Percentiles rank a stretch among this genome's conserved stretches.
Conservation (phyloP, 805 yeast species). For the Ogataea thermomethanolica region DNA sequence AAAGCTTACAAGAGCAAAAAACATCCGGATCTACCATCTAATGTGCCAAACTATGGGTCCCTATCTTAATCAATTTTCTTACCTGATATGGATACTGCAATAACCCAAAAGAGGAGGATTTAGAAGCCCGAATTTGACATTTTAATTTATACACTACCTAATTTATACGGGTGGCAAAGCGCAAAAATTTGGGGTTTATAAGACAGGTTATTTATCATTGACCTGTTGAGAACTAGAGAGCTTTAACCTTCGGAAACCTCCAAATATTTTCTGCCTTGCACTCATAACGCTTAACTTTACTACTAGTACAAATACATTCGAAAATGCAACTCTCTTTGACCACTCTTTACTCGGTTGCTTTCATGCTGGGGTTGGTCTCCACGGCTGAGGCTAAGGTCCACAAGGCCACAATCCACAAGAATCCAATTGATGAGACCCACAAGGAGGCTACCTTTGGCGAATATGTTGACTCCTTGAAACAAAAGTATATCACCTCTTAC, state of each 20-base stretch:
- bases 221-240: slow-evolving; percentile 1
- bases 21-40: slow-evolving; percentile 3
- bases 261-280: neutral
- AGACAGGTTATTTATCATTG: slow-evolving; percentile 2
- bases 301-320: neutral
- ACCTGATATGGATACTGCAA: slow-evolving; percentile 3
- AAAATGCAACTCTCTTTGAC: slow-evolving; percentile 33
- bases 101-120: slow-evolving; percentile 1
- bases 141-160: slow-evolving; percentile 2
- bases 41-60: slow-evolving; percentile 10
- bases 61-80: slow-evolving; percentile 1
- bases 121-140: neutral
- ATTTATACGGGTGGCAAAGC: slow-evolving; percentile 8
- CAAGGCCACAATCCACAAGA: slow-evolving; percentile 44
- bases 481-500: slow-evolving; percentile 44
- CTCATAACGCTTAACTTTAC: neutral
- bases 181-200: slow-evolving; percentile 6
- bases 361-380: slow-evolving; percentile 31
- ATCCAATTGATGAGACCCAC: slow-evolving; percentile 45
- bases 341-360: slow-evolving; percentile 42
- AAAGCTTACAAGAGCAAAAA: slow-evolving; percentile 2
- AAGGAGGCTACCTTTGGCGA: slow-evolving; percentile 43
- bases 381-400: slow-evolving; percentile 43
- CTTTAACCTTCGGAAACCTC: neutral
- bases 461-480: slow-evolving; percentile 46